These are phyloP conservation scores for Neurospora sublineolata DNA, from an alignment of 495 filamentous ascomycete species.

Conservation along the genomic window DNA sequence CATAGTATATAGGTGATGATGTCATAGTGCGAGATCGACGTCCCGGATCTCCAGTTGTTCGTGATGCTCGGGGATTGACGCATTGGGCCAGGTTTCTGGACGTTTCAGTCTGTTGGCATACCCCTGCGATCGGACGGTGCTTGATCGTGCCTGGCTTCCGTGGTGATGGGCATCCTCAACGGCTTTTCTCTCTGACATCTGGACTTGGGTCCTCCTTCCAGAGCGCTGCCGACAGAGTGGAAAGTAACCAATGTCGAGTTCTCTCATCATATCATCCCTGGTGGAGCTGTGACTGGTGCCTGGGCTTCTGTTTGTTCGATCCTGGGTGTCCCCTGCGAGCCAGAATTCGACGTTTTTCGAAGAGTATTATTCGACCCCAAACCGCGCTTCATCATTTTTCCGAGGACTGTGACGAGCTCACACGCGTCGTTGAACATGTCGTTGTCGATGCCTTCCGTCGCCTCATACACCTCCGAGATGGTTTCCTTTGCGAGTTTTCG, in stretches of 20 bases:
- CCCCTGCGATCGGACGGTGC: not conserved
- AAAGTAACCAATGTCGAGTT: not conserved
- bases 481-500: constrained; percentile 67
- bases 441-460: constrained; percentile 83
- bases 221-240: not conserved
- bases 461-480: constrained; percentile 83
- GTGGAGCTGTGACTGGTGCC: constrained; percentile 7
- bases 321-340: constrained; percentile 18
- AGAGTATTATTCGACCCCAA: constrained; percentile 25
- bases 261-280: constrained; percentile 20
- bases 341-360: constrained; percentile 12
- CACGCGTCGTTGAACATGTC: constrained; percentile 74
- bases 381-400: constrained; percentile 68
- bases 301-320: constrained; percentile 4
- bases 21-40: not conserved
- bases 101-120: not conserved
- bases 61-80: not conserved
- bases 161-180: not conserved
- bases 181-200: not conserved
- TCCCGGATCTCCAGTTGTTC: not conserved
- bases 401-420: constrained; percentile 59
- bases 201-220: not conserved
- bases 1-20: not conserved
- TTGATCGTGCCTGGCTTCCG: not conserved
- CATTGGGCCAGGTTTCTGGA: not conserved